phyloP scores from a whole-genome alignment of 768 basidiomycete genomes.

The Amanita pseudoporphyria region DNA sequence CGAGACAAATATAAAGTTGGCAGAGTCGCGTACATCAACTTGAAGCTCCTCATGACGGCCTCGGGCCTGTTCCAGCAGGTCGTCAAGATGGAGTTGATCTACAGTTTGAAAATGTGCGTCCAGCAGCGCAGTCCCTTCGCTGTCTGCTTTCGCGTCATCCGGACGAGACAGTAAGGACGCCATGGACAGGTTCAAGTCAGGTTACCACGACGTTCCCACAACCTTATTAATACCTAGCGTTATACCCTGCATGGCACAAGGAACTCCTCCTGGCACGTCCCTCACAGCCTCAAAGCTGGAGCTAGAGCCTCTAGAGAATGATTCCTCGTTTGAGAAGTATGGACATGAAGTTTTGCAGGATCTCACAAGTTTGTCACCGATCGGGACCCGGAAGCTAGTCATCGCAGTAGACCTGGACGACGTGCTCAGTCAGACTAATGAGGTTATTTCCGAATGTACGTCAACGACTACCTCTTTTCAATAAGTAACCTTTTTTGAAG shows the following conservation, averaged over 20 bases:
- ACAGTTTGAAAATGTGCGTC: conserved; percentile 38
- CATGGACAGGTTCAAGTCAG: not conserved
- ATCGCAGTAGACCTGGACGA: conserved; percentile 64
- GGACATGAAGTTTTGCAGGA: conserved; percentile 11
- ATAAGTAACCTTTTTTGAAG: conserved; percentile 21
- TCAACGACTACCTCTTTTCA: not conserved
- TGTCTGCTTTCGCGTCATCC: conserved; percentile 24
- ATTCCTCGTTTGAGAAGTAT: not conserved
- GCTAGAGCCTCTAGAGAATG: conserved; percentile 8
- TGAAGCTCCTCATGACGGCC: conserved; percentile 29
- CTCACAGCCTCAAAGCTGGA: conserved; percentile 18
- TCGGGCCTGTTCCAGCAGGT: conserved; percentile 32
- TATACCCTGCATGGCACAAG: no score
- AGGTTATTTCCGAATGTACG: conserved; percentile 47
- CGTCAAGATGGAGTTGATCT: conserved; percentile 42
- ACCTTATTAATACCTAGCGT: not conserved
- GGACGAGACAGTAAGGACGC: conserved; percentile 37
- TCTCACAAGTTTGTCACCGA: conserved; percentile 12
- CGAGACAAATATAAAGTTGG: conserved; percentile 11
- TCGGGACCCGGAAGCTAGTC: conserved; percentile 23
- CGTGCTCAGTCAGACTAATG: conserved; percentile 57
- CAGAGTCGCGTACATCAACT: conserved; percentile 31
- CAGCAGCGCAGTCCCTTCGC: conserved; percentile 27
- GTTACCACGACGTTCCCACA: not conserved
- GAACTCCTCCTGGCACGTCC: not conserved